Conservation (phyloP, 2,329 filamentous ascomycete genomes). For the Calycina herbarum region DNA sequence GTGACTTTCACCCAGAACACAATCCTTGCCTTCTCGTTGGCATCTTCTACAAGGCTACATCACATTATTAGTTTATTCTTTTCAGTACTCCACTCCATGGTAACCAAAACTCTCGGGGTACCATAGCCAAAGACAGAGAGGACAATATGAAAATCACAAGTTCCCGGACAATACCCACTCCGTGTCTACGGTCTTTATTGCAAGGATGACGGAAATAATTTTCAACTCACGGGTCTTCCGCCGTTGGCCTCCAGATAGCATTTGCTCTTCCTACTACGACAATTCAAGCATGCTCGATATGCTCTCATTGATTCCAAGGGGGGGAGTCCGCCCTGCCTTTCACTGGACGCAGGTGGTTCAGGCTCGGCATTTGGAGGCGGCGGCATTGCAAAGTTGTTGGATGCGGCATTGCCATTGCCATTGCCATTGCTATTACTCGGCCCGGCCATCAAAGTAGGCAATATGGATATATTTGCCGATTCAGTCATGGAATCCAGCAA, state of each 20-base stretch:
- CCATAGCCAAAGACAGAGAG: no score
- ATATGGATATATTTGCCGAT: not conserved
- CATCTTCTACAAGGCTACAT: conserved; percentile 37
- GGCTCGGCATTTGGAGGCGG: conserved; percentile 1
- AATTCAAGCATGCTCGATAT: conserved; percentile 38
- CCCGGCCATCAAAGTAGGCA: conserved; percentile 1
- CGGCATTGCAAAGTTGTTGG: not conserved
- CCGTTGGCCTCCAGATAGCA: conserved; percentile 37
- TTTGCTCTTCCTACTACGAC: conserved; percentile 37
- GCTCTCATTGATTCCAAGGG: conserved; percentile 36
- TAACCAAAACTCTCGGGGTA: no score
- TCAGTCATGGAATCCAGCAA: not conserved
- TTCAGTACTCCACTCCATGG: no score
- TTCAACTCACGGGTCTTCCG: conserved; percentile 34
- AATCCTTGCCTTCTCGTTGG: conserved; percentile 36
- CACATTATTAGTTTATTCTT: not conserved
- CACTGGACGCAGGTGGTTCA: not conserved
- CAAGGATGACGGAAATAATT: not conserved
- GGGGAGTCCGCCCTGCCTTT: not conserved
- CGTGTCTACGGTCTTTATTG: not conserved
- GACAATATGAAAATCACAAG: not conserved
- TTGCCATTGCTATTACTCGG: not conserved
- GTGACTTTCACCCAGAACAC: conserved; percentile 37
- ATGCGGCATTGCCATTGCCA: not conserved
- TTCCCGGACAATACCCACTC: not conserved